These are phyloP conservation scores for Xerophyta viscosa DNA, from an alignment of 106 monocot species.

Conservation along the genomic window DNA sequence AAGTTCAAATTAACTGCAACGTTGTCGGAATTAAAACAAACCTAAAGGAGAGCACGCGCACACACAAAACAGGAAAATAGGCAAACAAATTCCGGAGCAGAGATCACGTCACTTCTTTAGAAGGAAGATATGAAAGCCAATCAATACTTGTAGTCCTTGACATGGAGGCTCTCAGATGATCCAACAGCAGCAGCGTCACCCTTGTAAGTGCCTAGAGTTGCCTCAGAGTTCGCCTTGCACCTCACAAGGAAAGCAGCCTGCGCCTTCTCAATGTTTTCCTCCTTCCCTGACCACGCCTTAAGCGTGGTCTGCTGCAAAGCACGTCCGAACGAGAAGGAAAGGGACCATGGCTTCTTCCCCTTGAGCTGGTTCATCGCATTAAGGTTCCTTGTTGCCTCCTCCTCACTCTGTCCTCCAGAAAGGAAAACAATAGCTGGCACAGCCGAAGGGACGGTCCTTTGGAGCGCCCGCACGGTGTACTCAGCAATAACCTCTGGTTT, in stretches of 20 bases:
- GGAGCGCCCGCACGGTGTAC: constrained; percentile 8
- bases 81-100: too few relatives aligned
- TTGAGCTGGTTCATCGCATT: constrained; percentile 13
- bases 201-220: constrained; percentile 31
- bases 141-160: constrained; percentile 28
- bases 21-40: too few relatives aligned
- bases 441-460: constrained; percentile 4
- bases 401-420: constrained; percentile 12
- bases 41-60: too few relatives aligned
- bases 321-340: constrained; percentile 54
- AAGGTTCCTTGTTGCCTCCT: constrained; percentile 5
- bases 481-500: constrained; percentile 10
- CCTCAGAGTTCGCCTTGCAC: constrained; percentile 56
- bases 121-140: too few relatives aligned
- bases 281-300: constrained; percentile 44
- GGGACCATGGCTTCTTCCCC: constrained; percentile 48
- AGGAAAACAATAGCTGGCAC: constrained; percentile 10
- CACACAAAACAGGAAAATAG: too few relatives aligned
- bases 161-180: constrained; percentile 24
- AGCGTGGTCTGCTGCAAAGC: constrained; percentile 48
- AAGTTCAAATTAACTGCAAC: too few relatives aligned
- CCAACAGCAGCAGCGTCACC: constrained; percentile 30
- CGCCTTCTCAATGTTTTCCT: constrained; percentile 44
- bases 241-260: constrained; percentile 31
- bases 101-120: too few relatives aligned